These are phyloP conservation scores for Boletus smithii DNA, from an alignment of 1,284 basidiomycete genomes.

Conservation along the genomic window DNA sequence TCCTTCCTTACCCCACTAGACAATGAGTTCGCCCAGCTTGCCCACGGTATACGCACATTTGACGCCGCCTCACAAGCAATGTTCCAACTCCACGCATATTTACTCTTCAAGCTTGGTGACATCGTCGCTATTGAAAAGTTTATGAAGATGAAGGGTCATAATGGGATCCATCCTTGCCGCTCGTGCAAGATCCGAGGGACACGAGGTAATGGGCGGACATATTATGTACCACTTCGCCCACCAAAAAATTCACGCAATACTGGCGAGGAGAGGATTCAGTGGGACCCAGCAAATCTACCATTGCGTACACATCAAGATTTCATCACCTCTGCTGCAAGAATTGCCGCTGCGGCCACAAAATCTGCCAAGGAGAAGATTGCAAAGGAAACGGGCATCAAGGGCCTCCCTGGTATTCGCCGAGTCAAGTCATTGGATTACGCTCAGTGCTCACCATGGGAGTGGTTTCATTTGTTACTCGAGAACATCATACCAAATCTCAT, in stretches of 20 bases:
- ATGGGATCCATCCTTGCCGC: neutral
- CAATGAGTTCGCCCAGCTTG: neutral
- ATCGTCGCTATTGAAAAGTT: neutral
- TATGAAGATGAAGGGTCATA: neutral
- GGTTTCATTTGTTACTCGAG: conserved; percentile 32
- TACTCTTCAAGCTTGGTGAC: neutral
- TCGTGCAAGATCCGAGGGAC: neutral
- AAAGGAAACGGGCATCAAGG: neutral
- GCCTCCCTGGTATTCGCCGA: too few species aligned
- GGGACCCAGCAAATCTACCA: neutral
- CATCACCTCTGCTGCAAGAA: neutral
- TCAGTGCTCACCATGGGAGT: conserved; percentile 26
- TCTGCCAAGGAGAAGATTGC: neutral
- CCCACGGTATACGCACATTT: neutral
- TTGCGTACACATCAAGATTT: neutral
- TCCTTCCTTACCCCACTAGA: neutral
- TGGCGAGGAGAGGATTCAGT: too few species aligned
- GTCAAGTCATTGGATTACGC: neutral
- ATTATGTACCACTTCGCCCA: neutral
- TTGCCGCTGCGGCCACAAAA: too few species aligned
- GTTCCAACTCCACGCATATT: neutral
- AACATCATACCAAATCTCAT: conserved; percentile 28
- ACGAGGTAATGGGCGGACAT: too few species aligned
- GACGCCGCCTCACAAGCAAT: neutral
- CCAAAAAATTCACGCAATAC: neutral